Conservation (phyloP, 2,329 filamentous ascomycete genomes). For the Nigrospora osmanthi region DNA sequence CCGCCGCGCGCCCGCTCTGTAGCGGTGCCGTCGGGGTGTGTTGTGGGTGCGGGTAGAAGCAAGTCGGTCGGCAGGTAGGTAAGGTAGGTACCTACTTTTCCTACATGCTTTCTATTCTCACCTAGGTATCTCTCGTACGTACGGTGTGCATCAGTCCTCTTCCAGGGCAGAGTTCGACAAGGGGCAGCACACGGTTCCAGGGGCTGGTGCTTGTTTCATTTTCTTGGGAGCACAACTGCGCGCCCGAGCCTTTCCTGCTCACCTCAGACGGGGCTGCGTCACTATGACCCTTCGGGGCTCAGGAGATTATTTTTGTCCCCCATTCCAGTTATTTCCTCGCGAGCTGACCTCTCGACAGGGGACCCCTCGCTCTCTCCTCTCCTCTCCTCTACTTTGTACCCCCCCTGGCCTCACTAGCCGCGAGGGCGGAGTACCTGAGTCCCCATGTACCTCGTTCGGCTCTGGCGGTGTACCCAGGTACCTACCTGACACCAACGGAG, state of each 20-base stretch:
- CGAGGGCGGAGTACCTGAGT: slow-evolving; percentile 9
- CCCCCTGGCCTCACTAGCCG: too few species aligned
- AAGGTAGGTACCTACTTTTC: too few species aligned
- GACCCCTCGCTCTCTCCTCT: slow-evolving; percentile 1
- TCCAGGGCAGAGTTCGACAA: slow-evolving; percentile 3
- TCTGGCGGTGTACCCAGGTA: slow-evolving; percentile 21
- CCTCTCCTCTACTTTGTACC: too few species aligned
- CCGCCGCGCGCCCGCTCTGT: too few species aligned
- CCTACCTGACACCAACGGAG: not conserved
- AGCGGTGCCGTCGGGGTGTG: too few species aligned
- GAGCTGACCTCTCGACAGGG: slow-evolving; percentile 14
- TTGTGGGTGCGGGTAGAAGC: too few species aligned
- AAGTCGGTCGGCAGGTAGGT: too few species aligned
- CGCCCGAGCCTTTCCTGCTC: slow-evolving; percentile 9
- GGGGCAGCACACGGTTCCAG: slow-evolving; percentile 10
- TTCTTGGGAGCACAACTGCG: slow-evolving; percentile 13
- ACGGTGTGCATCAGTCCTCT: not conserved
- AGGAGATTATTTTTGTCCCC: slow-evolving; percentile 21
- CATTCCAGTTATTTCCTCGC: slow-evolving; percentile 5
- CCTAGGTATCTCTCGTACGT: too few species aligned
- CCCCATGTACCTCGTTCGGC: slow-evolving; percentile 10
- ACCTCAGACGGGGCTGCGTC: slow-evolving; percentile 16
- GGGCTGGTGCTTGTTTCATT: slow-evolving; percentile 25
- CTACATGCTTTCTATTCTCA: too few species aligned
- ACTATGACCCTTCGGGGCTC: slow-evolving; percentile 15